Conservation (phyloP, 2,329 filamentous ascomycete genomes). For the Claviceps fusiformis region DNA sequence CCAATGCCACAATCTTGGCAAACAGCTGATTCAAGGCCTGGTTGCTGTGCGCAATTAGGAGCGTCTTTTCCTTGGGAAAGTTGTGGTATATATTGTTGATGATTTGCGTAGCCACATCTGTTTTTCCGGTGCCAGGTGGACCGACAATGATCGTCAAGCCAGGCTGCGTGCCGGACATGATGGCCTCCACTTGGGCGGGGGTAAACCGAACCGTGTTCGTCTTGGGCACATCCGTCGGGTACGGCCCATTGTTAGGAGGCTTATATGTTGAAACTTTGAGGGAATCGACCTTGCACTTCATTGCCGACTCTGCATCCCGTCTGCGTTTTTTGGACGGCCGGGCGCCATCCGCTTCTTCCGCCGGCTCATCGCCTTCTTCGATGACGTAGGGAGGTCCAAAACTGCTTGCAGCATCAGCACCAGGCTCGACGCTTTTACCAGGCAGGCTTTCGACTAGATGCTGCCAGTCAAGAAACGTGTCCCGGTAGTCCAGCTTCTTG, state of each 20-base stretch:
- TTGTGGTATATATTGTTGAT: constrained; percentile 99
- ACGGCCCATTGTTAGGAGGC: constrained; percentile 77
- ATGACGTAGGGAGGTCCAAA: constrained; percentile 84
- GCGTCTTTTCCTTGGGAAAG: constrained; percentile 80
- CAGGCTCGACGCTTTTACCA: constrained; percentile 73
- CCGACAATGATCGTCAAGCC: constrained; percentile 89
- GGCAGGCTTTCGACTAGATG: constrained; percentile 83
- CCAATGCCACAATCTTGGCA: constrained; percentile 89
- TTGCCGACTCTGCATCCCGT: constrained; percentile 56
- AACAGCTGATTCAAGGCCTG: constrained; percentile 96
- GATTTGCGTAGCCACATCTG: constrained; percentile 96
- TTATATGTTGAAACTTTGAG: constrained; percentile 83
- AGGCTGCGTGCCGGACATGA: constrained; percentile 85
- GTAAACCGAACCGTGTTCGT: constrained; percentile 80
- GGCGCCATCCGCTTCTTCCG: constrained; percentile 32
- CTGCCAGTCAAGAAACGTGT: constrained; percentile 92
- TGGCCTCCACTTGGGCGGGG: constrained; percentile 78
- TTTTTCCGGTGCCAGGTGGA: constrained; percentile 93
- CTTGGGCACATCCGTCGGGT: constrained; percentile 71
- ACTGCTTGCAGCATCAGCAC: constrained; percentile 54
- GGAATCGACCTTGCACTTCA: constrained; percentile 49
- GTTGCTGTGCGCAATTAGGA: constrained; percentile 92
- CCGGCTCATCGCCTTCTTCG: constrained; percentile 45
- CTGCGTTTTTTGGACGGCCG: constrained; percentile 77
- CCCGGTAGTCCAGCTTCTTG: constrained; percentile 72